A percentile compares a stretch with the other conserved stretches of the same genome.
Evolutionary conservation across 371 early-diverging fungal species (phyloP).

Genomic region (Sporodiniella umbellata): DNA sequence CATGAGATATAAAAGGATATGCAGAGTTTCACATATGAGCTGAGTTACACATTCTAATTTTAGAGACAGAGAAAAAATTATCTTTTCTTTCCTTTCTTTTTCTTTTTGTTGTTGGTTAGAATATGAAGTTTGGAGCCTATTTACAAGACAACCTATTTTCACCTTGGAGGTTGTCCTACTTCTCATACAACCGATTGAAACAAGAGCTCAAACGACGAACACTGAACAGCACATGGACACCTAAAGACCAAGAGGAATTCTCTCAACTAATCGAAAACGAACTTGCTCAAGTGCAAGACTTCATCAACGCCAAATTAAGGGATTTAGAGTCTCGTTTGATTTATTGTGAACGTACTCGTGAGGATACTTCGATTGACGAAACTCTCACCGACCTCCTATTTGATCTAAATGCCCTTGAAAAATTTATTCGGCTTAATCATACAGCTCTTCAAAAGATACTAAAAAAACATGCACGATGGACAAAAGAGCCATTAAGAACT

Average conservation of each 20-base stretch:
- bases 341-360: conserved; percentile 52
- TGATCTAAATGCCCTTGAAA: conserved; percentile 86
- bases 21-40: too few species aligned
- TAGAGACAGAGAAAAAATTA: neutral
- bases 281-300: conserved; percentile 71
- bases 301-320: conserved; percentile 59
- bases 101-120: neutral
- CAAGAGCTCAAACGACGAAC: conserved; percentile 60
- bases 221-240: conserved; percentile 43
- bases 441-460: conserved; percentile 92
- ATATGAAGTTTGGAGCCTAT: conserved; percentile 84
- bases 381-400: conserved; percentile 25
- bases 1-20: too few species aligned
- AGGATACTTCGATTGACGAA: conserved; percentile 37
- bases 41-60: too few species aligned
- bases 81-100: neutral
- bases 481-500: conserved; percentile 15
- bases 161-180: conserved; percentile 81
- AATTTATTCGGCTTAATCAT: conserved; percentile 90
- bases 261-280: conserved; percentile 78
- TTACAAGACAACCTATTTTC: conserved; percentile 60
- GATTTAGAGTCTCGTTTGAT: conserved; percentile 79
- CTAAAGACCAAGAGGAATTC: conserved; percentile 76
- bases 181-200: conserved; percentile 77
- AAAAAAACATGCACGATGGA: conserved; percentile 83